Evolutionary conservation across 179 eudicot genomes (phyloP).

Genomic region (Spergularia azorica): DNA sequence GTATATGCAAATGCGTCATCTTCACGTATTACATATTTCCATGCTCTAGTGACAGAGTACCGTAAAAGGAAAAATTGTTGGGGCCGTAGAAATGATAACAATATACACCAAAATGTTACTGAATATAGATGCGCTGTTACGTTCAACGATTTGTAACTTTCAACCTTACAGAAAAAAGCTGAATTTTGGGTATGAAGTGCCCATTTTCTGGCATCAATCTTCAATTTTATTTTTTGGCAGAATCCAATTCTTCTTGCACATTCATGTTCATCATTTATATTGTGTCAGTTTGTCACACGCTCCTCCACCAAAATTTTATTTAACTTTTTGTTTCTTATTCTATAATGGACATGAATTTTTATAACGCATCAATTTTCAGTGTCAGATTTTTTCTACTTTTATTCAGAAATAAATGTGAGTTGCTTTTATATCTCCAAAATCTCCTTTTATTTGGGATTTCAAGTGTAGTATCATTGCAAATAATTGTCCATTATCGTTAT

Average conservation of each 20-base stretch:
- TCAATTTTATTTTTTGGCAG: slow-evolving; percentile 3
- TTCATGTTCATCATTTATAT: too few species aligned
- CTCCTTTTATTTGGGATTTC: slow-evolving; percentile 12
- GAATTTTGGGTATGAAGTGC: not conserved
- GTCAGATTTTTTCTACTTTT: not conserved
- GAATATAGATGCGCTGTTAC: not conserved
- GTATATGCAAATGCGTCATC: too few species aligned
- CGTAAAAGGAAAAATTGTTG: not conserved
- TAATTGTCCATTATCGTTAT: not conserved
- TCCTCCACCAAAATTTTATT: not conserved
- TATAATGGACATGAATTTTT: too few species aligned
- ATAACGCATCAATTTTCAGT: not conserved
- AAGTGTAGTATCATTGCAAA: slow-evolving; percentile 28
- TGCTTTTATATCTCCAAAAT: too few species aligned
- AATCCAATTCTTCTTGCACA: slow-evolving; percentile 13
- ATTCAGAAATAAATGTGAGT: too few species aligned
- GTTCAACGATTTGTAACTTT: slow-evolving; percentile 13
- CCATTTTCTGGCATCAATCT: not conserved
- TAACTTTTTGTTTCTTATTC: too few species aligned
- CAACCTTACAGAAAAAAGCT: slow-evolving; percentile 7
- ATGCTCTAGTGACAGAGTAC: too few species aligned
- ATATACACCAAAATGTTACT: not conserved
- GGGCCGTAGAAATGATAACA: not conserved
- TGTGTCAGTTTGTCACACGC: not conserved
- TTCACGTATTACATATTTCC: too few species aligned